Evolutionary conservation across 495 filamentous ascomycete species (phyloP).

Genomic region (Cryomyces antarcticus): DNA sequence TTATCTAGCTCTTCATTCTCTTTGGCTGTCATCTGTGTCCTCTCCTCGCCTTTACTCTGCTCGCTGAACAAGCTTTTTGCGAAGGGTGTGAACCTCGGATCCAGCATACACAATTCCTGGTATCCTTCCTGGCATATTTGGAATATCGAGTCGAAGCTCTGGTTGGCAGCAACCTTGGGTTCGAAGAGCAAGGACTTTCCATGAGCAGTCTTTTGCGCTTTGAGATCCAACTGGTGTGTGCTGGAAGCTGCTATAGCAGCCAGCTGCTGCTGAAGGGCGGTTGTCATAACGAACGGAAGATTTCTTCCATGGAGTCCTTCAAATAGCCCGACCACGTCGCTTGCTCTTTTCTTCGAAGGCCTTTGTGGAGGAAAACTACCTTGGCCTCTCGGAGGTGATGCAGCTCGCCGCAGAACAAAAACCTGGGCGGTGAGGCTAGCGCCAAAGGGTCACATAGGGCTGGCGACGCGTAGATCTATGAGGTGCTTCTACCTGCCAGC

Average conservation of each 20-base stretch:
- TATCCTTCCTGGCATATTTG: conserved; percentile 73
- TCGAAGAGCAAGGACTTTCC: conserved; percentile 86
- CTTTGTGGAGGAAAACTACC: no score
- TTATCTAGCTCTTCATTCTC: conserved; percentile 67
- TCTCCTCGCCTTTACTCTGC: conserved; percentile 72
- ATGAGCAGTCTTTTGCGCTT: conserved; percentile 72
- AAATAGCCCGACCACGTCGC: neutral
- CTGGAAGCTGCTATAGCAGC: conserved; percentile 17
- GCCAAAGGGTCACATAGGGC: no score
- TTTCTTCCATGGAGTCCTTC: neutral
- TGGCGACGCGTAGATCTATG: no score
- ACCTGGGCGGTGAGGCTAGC: no score
- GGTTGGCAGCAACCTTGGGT: conserved; percentile 52
- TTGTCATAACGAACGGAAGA: conserved; percentile 3
- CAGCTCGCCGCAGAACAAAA: no score
- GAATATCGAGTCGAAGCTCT: conserved; percentile 77
- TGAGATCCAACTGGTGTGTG: conserved; percentile 48
- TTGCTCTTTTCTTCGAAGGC: neutral
- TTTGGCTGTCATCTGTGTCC: conserved; percentile 55
- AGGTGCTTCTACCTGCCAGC: no score
- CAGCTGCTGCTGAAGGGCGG: conserved; percentile 21
- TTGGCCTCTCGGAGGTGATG: no score
- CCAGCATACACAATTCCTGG: conserved; percentile 70
- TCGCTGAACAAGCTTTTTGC: conserved; percentile 64
- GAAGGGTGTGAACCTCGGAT: conserved; percentile 51